Conservation (phyloP, 495 filamentous ascomycete genomes). For the Penicillium paradoxum region DNA sequence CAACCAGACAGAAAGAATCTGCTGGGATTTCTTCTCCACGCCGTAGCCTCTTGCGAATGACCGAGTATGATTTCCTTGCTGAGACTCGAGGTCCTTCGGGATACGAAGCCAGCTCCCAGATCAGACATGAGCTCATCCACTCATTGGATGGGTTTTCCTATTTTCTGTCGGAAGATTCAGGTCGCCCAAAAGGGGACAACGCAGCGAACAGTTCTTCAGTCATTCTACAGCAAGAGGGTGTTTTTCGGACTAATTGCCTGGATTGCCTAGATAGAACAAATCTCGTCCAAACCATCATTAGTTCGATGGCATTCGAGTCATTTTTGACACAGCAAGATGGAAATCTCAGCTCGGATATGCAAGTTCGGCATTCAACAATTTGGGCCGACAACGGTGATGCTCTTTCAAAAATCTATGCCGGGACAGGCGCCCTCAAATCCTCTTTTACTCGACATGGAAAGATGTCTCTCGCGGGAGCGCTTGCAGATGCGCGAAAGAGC, state of each 20-base stretch:
- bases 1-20: slow-evolving; percentile 51
- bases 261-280: slow-evolving; percentile 97
- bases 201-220: slow-evolving; percentile 52
- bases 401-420: slow-evolving; percentile 91
- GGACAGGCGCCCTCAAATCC: slow-evolving; percentile 90
- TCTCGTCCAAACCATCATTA: slow-evolving; percentile 91
- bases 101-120: slow-evolving; percentile 80
- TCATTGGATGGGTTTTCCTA: slow-evolving; percentile 86
- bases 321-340: slow-evolving; percentile 69
- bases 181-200: slow-evolving; percentile 13
- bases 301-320: slow-evolving; percentile 78
- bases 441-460: slow-evolving; percentile 96
- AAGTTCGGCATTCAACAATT: slow-evolving; percentile 81
- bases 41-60: slow-evolving; percentile 65
- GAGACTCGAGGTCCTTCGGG: slow-evolving; percentile 83
- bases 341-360: slow-evolving; percentile 68
- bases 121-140: slow-evolving; percentile 64
- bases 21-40: slow-evolving; percentile 44
- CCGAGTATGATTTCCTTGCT: slow-evolving; percentile 92
- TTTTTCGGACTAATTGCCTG: slow-evolving; percentile 93
- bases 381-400: slow-evolving; percentile 99
- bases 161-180: slow-evolving; percentile 69
- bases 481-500: slow-evolving; percentile 92
- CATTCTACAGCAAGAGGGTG: slow-evolving; percentile 83
- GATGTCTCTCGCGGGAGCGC: slow-evolving; percentile 90